Evolutionary conservation across 441 rosid species (phyloP), one percentile per base, ranked within the genome.

Genomic region (Raphanus hybrid): DNA sequence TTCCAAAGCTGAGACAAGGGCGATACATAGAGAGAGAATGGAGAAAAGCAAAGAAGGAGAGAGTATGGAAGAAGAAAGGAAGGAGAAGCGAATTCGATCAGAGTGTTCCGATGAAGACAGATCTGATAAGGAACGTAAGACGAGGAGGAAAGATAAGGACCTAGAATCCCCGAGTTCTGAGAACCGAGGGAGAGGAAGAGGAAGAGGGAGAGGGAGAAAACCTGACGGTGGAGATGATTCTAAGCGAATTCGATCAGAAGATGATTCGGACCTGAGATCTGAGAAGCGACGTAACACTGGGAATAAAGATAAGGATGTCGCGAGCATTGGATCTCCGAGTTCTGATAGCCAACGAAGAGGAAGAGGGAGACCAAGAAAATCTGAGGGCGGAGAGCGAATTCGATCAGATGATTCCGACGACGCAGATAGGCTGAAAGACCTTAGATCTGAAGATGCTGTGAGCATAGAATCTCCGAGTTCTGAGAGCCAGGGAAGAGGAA

Each of bases 121-220:
- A 64, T 77, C 80, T 76, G 65, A 9, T 1, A 69, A 50, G 4
- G 34, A 2, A 5, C 70, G 60, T 64, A 27, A 55, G 50, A 7
- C 1, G 54, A 65, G 54, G 80, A 45, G 14, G 80, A 64, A 41
- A 41, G 75, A 57, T 3, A 18, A 39, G 4, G 41, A 18, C 18
- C 18, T 18, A 18, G 18, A 18, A 18, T 18, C 18, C 18, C 18
- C 18, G 18, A 18, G 6, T 18, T 5, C 11, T 4, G 70, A 35
- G 14, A 29, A 29, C 5, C 34, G 34, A 29, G 34, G 34, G 5
- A 29, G 32, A 29, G 32, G 32, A 5, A 29, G 34, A 29, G 34
- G 34, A 3, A 29, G 65, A 9, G 62, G n/a, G n/a, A n/a, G n/a
- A n/a, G n/a, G 65, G 15, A 61, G 39, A 55, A n/a, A 61, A 6